Evolutionary conservation across 345 rosid species (phyloP), one percentile per base, ranked within the genome.

Genomic region (Corchorus capsularis): DNA sequence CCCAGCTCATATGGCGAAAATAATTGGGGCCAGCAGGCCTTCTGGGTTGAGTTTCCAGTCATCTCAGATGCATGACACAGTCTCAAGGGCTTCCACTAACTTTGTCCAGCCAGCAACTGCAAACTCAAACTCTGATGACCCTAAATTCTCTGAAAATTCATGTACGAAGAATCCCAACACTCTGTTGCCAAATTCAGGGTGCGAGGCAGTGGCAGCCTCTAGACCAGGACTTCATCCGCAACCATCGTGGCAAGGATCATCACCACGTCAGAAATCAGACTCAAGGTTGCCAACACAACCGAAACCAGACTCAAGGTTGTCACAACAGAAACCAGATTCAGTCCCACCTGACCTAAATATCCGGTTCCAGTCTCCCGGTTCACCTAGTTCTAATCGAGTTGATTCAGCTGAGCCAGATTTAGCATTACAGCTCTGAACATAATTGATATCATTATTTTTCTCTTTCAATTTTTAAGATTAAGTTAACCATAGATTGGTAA

Each of bases 371-470:
- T 80, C 87, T 22, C 85, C 88, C 12, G 82, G 83, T 17, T 89
- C 91, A 16, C 87, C 86, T 32, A 72, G 76, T 77, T 79, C 80
- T 20, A 67, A 72, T 71, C 76, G 73, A 17, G 83, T 64, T 11
- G 87, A 82, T 73, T 73, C 82, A 45, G 79, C 81, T 72, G 88
- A 87, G 60, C 88, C 89, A 57, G 93, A 89, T 80, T 85, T 87
- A 77, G 91, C 85, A 72, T 82, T 86, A 86, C 91, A 89, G 80
- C 89, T 87, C 27, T 89, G 83, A 89, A 75, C 63, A 55, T 11
- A 13, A 74, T 14, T 20, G 60, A 52, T 68, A 17, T 69, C 10
- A 37, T 71, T 45, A 14, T 65, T 55, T 75, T 57, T 14, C 12
- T 39, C 17, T 47, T 65, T 56, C 63, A 75, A 65, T 69, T 45